Conservation (phyloP, 2,329 filamentous ascomycete species). For the Diaporthe caulivora region DNA sequence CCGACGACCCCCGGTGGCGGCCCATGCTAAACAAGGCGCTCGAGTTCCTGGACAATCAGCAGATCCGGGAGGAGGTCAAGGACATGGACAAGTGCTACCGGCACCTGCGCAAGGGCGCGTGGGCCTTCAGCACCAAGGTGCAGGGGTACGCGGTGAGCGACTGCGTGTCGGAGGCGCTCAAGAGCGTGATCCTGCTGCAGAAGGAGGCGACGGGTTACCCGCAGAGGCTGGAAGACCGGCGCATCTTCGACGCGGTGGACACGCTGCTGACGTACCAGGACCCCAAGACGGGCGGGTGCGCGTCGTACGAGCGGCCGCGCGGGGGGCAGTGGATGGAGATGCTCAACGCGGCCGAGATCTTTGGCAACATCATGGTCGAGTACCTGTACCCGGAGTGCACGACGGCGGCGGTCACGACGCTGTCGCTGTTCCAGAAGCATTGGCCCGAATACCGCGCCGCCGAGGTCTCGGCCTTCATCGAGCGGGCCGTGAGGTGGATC, state of each 20-base stretch:
- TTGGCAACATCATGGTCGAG: conserved; percentile 97
- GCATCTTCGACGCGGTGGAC: conserved; percentile 90
- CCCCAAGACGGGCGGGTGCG: conserved; percentile 80
- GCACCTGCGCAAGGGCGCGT: conserved; percentile 91
- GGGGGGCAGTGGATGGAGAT: conserved; percentile 83
- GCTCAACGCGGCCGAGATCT: conserved; percentile 96
- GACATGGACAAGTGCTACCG: conserved; percentile 87
- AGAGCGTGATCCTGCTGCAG: conserved; percentile 85
- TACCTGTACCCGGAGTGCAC: conserved; percentile 99
- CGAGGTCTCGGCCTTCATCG: conserved; percentile 82
- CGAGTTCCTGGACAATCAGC: conserved; percentile 88
- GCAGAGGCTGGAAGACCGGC: conserved; percentile 77
- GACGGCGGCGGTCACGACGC: conserved; percentile 89
- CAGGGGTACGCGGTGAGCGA: conserved; percentile 98
- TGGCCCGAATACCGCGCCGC: conserved; percentile 83
- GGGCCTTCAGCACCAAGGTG: conserved; percentile 92
- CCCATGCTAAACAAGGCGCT: conserved; percentile 88
- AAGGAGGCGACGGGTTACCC: conserved; percentile 79
- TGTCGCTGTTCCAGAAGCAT: conserved; percentile 83
- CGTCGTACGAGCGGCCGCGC: conserved; percentile 88
- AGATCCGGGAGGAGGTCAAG: conserved; percentile 85
- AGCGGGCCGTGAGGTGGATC: conserved; percentile 84
- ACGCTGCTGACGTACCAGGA: conserved; percentile 95
- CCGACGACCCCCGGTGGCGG: conserved; percentile 80
- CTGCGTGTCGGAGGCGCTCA: conserved; percentile 91